These are phyloP conservation scores for Cladobotryum protrusum DNA, from an alignment of 2,329 filamentous ascomycete species.

Conservation along the genomic window DNA sequence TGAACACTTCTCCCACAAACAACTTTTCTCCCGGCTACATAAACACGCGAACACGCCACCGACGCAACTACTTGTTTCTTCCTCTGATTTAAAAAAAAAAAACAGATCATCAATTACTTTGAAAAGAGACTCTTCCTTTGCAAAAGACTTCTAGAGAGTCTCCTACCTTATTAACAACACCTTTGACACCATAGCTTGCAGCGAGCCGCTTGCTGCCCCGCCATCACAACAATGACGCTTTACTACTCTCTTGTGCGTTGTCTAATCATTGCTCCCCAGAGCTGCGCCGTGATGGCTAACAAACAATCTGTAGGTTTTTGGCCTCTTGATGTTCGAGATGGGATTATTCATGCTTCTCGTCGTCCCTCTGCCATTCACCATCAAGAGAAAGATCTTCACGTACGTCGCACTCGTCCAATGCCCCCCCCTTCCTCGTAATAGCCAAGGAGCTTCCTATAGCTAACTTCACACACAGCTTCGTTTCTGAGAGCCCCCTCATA, in stretches of 20 bases:
- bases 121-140: no score
- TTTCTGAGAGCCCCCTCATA: constrained; percentile 77
- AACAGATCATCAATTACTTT: no score
- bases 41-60: no score
- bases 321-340: constrained; percentile 80
- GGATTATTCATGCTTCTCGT: constrained; percentile 71
- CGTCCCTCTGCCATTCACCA: constrained; percentile 79
- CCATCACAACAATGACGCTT: constrained; percentile 48
- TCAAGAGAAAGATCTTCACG: constrained; percentile 80
- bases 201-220: constrained; percentile 6
- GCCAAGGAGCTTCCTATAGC: constrained; percentile 5
- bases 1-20: constrained; percentile 3
- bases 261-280: neutral
- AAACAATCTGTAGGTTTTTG: constrained; percentile 60
- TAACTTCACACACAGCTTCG: constrained; percentile 80
- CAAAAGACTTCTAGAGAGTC: no score
- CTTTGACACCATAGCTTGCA: constrained; percentile 1
- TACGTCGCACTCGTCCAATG: constrained; percentile 36
- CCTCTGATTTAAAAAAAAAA: no score
- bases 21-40: no score
- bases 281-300: neutral
- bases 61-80: no score
- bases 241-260: constrained; percentile 49
- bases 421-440: neutral
- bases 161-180: neutral